These are phyloP conservation scores for Fusarium irregulare DNA, from an alignment of 2,329 filamentous ascomycete genomes.

Conservation along the genomic window DNA sequence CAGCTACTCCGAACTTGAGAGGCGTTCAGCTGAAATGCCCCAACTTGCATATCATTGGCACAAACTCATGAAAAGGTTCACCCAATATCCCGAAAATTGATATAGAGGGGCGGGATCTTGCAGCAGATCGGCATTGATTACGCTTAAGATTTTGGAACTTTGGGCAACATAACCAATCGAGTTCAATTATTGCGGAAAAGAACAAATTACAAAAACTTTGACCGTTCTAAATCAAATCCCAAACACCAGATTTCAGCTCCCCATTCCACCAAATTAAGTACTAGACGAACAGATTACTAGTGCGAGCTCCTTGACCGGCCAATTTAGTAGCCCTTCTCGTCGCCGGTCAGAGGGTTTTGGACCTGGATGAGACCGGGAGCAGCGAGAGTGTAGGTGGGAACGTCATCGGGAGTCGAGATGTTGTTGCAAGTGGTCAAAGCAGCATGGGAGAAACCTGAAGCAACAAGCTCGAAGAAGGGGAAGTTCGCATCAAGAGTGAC, in stretches of 20 bases:
- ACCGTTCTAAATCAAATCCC: neutral
- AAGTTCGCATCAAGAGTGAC: slow-evolving; percentile 44
- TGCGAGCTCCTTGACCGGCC: neutral
- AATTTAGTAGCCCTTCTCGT: slow-evolving; percentile 2
- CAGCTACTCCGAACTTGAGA: neutral
- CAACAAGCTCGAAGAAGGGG: slow-evolving; percentile 43
- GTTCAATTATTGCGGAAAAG: slow-evolving; percentile 3
- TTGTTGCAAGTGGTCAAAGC: slow-evolving; percentile 44
- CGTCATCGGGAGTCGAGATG: slow-evolving; percentile 40
- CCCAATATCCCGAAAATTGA: slow-evolving; percentile 8
- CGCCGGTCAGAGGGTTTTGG: slow-evolving; percentile 16
- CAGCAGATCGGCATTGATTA: neutral
- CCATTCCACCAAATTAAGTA: neutral
- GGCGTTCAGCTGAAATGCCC: neutral
- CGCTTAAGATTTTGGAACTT: neutral
- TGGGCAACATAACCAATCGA: neutral
- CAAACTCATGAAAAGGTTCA: neutral
- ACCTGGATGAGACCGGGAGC: slow-evolving; percentile 52
- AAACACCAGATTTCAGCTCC: neutral
- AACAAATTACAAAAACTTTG: neutral
- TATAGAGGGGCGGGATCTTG: slow-evolving; percentile 29
- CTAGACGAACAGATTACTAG: neutral
- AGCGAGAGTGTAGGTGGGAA: slow-evolving; percentile 44
- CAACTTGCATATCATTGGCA: slow-evolving; percentile 4
- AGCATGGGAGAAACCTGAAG: slow-evolving; percentile 47